phyloP scores from a whole-genome alignment of 768 basidiomycete species.

The Russula lepida region DNA sequence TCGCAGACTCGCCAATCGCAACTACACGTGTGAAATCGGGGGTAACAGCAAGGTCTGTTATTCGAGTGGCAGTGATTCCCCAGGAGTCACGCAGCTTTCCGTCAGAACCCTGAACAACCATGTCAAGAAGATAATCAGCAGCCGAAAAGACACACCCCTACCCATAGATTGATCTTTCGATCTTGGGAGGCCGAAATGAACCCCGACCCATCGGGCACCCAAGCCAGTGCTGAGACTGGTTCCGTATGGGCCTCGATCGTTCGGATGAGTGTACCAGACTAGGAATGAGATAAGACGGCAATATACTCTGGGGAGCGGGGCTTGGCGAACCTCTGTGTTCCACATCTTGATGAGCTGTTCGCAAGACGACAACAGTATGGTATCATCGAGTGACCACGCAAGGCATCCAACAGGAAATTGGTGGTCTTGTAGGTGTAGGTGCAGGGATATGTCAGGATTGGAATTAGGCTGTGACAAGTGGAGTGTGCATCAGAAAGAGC shows the following conservation, averaged over 20 bases:
- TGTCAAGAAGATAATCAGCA: constrained; percentile 2
- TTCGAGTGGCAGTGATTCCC: constrained; percentile 62
- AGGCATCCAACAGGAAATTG: constrained; percentile 69
- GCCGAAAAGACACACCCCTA: constrained; percentile 30
- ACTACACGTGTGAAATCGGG: constrained; percentile 80
- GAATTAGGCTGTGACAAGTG: constrained; percentile 19
- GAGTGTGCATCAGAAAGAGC: neutral
- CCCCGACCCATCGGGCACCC: constrained; percentile 82
- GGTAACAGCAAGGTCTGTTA: constrained; percentile 80
- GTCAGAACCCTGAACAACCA: constrained; percentile 49
- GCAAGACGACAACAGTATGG: constrained; percentile 71
- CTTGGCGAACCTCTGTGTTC: constrained; percentile 66
- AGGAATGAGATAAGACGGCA: constrained; percentile 7
- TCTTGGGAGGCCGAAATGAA: constrained; percentile 89
- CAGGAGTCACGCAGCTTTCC: constrained; percentile 68
- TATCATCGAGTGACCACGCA: constrained; percentile 90
- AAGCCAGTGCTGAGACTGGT: constrained; percentile 76
- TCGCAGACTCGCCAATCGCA: constrained; percentile 65
- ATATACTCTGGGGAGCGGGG: constrained; percentile 10
- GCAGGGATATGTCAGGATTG: constrained; percentile 47
- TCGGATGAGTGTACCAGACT: constrained; percentile 71
- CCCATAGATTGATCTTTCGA: constrained; percentile 77
- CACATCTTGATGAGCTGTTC: constrained; percentile 82
- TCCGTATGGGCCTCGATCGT: constrained; percentile 67
- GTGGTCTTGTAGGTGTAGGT: constrained; percentile 68